Evolutionary conservation across 106 monocot species (phyloP).

Genomic region (Agapanthus africanus): DNA sequence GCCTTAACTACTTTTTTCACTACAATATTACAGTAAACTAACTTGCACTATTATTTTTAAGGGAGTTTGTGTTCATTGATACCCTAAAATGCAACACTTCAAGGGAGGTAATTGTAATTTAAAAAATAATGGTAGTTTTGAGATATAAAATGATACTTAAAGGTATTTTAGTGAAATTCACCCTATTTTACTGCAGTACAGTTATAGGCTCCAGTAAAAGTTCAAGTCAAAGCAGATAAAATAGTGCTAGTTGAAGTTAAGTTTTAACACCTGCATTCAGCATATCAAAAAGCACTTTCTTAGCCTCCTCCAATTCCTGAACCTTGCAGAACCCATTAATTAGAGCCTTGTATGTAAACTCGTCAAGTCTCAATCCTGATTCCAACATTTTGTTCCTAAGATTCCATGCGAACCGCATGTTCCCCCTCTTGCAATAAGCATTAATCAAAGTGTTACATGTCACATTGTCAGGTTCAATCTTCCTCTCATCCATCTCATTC

Average conservation of each 20-base stretch:
- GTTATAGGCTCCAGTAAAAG: background rate
- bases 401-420: slow-evolving; percentile 76
- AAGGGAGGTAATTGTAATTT: too few relatives aligned
- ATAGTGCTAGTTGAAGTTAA: background rate
- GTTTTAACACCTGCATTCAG: slow-evolving; percentile 49
- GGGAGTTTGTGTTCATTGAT: too few relatives aligned
- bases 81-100: too few relatives aligned
- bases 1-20: too few relatives aligned
- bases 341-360: slow-evolving; percentile 82
- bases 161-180: too few relatives aligned
- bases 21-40: too few relatives aligned
- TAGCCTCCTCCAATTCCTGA: slow-evolving; percentile 64
- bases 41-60: too few relatives aligned
- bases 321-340: slow-evolving; percentile 93
- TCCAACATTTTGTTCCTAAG: slow-evolving; percentile 84
- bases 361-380: slow-evolving; percentile 57
- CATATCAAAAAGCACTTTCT: slow-evolving; percentile 80
- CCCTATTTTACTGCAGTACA: too few relatives aligned
- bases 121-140: too few relatives aligned
- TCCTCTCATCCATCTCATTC: slow-evolving; percentile 90
- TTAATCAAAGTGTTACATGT: slow-evolving; percentile 98
- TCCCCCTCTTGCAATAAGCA: slow-evolving; percentile 87
- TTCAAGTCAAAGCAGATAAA: background rate
- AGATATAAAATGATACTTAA: too few relatives aligned
- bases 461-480: slow-evolving; percentile 70